Percentiles rank a stretch among this genome's conserved stretches.
These are phyloP conservation scores for Xylaria sp. DNA, from an alignment of 2,329 filamentous ascomycete species.

Conservation along the genomic window DNA sequence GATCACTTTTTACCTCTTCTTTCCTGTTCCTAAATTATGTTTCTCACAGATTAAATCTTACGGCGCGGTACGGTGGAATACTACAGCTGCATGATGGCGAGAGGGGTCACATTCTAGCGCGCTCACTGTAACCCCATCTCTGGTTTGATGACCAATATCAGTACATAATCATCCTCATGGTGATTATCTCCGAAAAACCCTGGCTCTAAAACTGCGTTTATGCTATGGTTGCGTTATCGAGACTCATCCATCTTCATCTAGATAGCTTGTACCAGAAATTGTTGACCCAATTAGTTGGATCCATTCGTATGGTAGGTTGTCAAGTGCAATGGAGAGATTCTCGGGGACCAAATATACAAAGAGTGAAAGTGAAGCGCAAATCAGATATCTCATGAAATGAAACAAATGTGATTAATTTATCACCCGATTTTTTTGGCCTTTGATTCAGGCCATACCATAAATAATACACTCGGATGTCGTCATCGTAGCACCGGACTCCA, in stretches of 20 bases:
- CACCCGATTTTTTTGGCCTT: constrained; percentile 31
- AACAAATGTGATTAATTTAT: constrained; percentile 35
- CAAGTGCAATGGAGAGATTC: background rate
- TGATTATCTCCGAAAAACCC: background rate
- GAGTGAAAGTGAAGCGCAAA: background rate
- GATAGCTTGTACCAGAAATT: background rate
- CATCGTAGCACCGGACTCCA: constrained; percentile 39
- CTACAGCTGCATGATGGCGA: background rate
- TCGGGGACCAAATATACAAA: background rate
- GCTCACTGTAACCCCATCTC: background rate
- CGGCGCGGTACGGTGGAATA: background rate
- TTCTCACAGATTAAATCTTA: background rate
- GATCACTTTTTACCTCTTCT: background rate
- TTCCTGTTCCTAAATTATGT: background rate
- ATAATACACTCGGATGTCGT: constrained; percentile 39
- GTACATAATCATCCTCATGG: background rate
- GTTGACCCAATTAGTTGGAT: background rate
- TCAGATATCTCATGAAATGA: constrained; percentile 12
- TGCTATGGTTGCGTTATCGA: background rate
- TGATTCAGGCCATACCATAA: constrained; percentile 28
- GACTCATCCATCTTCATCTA: background rate
- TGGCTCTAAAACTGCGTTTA: background rate
- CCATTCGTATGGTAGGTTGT: background rate
- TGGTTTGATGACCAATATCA: background rate
- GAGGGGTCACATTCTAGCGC: background rate